Conservation (phyloP, 345 rosid genomes). For the Populus deltoides region DNA sequence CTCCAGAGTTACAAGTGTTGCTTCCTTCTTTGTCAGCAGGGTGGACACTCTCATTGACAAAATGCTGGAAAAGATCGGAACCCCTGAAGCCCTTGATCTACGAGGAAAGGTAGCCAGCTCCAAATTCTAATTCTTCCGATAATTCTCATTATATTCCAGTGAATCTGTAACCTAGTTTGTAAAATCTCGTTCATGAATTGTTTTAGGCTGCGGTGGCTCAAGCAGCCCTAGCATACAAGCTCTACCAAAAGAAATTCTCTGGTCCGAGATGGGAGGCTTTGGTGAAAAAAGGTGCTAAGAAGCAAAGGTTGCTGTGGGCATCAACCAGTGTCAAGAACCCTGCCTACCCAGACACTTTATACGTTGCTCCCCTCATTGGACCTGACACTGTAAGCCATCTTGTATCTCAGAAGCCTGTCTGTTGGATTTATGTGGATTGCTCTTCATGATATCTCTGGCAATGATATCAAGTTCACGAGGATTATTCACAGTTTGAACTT, state of each 20-base stretch:
- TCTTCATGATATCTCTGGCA: background rate
- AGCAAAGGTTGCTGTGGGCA: constrained; percentile 93
- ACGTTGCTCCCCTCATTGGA: constrained; percentile 90
- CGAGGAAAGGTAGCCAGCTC: constrained; percentile 79
- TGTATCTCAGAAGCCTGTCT: background rate
- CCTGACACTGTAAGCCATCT: constrained; percentile 73
- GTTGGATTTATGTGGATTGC: background rate
- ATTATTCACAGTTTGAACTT: background rate
- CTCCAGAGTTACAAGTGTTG: constrained; percentile 94
- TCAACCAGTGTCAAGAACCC: constrained; percentile 98
- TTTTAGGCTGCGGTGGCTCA: constrained; percentile 95
- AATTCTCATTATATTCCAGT: background rate
- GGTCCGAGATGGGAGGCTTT: constrained; percentile 98
- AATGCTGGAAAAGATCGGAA: constrained; percentile 87
- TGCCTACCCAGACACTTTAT: constrained; percentile 84
- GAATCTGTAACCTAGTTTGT: background rate
- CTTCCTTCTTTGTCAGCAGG: constrained; percentile 96
- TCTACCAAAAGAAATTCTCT: constrained; percentile 96
- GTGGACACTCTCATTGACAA: constrained; percentile 95
- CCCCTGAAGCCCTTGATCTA: constrained; percentile 90
- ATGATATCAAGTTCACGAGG: background rate
- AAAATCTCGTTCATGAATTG: constrained; percentile 11
- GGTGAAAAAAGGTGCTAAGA: constrained; percentile 95
- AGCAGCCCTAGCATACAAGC: constrained; percentile 87
- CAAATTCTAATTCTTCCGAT: background rate